Evolutionary conservation across 2,329 filamentous ascomycete species (phyloP), one percentile per base, ranked within the genome.

Genomic region (Botrytis pseudocinerea): DNA sequence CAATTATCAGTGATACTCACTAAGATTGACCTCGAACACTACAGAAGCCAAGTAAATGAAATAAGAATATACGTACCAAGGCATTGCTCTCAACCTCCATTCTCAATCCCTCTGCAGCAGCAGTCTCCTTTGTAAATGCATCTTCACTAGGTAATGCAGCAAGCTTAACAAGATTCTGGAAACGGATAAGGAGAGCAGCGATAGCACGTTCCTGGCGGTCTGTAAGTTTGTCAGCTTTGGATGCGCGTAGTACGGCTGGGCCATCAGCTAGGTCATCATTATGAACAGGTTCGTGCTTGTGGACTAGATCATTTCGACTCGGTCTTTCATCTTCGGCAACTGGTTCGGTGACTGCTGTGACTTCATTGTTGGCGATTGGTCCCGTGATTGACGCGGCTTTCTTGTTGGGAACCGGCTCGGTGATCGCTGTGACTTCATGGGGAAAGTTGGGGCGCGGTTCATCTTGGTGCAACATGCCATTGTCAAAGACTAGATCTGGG

Each of bases 131-230:
- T 28, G 79, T 76, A 48, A 77, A 79, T n/a, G 75, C 78, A 60
- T 79, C 77, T 51, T 76, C 76, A n/a, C 75, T 73, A 18, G 79
- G 77, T 44, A 74, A 68, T 1, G 76, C 70, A 60, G 78, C 77
- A 7, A 81, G 71, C 5, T 64, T 69, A 42, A 86, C 78, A 48
- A 87, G 80, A 73, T 84, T 83, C 72, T 82, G 81, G 76, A 85
- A 86, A 69, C 82, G 83, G 10, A 81, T 81, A 46, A 87, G 81
- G 73, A 87, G 82, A 48, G 82, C 81, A 62, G 85, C 85, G 28
- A 87, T 82, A 60, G 82, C 80, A 69, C 81, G 81, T 51, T 85
- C 80, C 74, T 87, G 82, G 48, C 84, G 83, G 73, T 87, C 86
- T 87, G 78, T 14, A 35, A 77, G 65, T 32, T 18, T 44, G 73